Evolutionary conservation across 768 basidiomycete species (phyloP).

Genomic region (Boletus vermiculosoides): DNA sequence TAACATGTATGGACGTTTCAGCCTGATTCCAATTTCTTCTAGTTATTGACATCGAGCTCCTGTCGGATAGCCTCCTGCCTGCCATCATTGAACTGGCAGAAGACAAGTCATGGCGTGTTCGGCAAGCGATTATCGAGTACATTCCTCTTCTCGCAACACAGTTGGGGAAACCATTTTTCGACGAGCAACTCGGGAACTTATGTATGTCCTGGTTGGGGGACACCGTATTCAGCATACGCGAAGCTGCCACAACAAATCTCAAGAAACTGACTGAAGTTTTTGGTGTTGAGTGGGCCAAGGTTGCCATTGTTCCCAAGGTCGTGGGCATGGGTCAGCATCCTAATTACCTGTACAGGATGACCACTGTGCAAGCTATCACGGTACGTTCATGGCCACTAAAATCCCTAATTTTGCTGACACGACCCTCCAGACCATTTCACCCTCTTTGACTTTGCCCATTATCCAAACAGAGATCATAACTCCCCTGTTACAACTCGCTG

Average conservation of each 20-base stretch:
- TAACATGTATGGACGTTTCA: neutral
- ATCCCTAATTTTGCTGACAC: conserved; percentile 5
- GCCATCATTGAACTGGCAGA: conserved; percentile 98
- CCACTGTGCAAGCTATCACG: conserved; percentile 97
- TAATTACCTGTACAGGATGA: conserved; percentile 98
- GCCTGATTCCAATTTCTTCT: conserved; percentile 11
- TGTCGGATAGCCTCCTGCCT: conserved; percentile 93
- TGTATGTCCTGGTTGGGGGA: conserved; percentile 99
- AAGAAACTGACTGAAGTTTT: conserved; percentile 98
- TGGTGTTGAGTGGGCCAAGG: conserved; percentile 95
- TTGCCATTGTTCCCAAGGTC: conserved; percentile 93
- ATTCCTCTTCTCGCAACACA: conserved; percentile 99
- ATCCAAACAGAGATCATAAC: conserved; percentile 82
- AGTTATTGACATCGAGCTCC: conserved; percentile 97
- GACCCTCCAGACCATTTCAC: conserved; percentile 81
- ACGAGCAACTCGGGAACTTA: conserved; percentile 92
- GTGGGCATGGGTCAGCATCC: conserved; percentile 96
- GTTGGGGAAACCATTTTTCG: conserved; percentile 94
- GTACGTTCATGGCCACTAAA: conserved; percentile 44
- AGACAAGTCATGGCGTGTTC: conserved; percentile 99
- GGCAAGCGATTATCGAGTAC: conserved; percentile 99
- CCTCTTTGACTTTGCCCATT: conserved; percentile 81
- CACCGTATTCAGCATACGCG: conserved; percentile 96
- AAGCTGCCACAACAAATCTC: conserved; percentile 96
- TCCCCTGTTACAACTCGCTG: conserved; percentile 76